Evolutionary conservation across 768 basidiomycete species (phyloP).

Genomic region (Tephrocybe sp.): DNA sequence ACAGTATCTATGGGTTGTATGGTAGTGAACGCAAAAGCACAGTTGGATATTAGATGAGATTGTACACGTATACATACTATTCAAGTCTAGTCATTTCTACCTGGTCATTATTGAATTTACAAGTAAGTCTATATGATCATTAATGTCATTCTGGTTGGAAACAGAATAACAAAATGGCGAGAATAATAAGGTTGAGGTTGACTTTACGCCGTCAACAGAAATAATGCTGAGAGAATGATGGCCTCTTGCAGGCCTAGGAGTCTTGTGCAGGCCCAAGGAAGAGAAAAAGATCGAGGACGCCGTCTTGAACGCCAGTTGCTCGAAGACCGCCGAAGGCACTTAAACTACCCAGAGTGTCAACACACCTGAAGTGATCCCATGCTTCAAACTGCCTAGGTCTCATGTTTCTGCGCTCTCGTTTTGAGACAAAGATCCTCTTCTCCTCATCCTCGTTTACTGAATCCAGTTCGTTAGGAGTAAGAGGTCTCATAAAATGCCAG

Average conservation of each 20-base stretch:
- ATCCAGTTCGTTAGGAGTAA: neutral
- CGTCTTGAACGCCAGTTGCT: neutral
- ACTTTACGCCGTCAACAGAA: too few species aligned
- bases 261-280: neutral
- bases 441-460: neutral
- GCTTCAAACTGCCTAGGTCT: neutral
- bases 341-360: conserved; percentile 5
- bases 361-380: neutral
- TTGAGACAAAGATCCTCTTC: neutral
- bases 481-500: neutral
- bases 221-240: conserved; percentile 5
- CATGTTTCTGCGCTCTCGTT: neutral
- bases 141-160: too few species aligned
- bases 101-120: too few species aligned
- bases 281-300: neutral
- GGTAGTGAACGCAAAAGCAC: conserved; percentile 59
- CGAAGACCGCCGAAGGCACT: conserved; percentile 3
- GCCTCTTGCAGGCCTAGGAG: neutral
- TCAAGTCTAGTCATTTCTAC: too few species aligned
- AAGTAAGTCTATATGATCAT: neutral
- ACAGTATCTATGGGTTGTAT: conserved; percentile 79
- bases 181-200: too few species aligned
- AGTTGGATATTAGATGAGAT: conserved; percentile 10
- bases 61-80: too few species aligned
- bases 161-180: too few species aligned